These are phyloP conservation scores for Gelatoporia subvermispora DNA, from an alignment of 768 basidiomycete species.

Conservation along the genomic window DNA sequence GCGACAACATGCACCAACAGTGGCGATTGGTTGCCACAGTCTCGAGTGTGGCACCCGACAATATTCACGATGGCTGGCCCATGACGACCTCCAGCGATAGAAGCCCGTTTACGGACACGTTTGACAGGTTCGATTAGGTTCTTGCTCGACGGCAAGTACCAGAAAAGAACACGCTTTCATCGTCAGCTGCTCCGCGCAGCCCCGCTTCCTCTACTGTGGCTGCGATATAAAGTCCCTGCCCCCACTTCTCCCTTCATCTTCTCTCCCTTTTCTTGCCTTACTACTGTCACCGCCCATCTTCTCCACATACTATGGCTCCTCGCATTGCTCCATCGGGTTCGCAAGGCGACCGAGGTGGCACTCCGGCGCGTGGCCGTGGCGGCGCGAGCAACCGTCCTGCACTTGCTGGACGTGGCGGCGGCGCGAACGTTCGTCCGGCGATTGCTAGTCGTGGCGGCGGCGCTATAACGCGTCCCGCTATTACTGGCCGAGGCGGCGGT, in stretches of 20 bases:
- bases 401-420: constrained; percentile 9
- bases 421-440: too few species aligned
- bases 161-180: too few species aligned
- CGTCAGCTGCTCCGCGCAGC: background rate
- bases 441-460: constrained; percentile 12
- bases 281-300: too few species aligned
- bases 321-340: constrained; percentile 11
- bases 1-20: constrained; percentile 17
- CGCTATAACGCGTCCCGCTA: too few species aligned
- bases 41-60: too few species aligned
- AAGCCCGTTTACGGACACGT: too few species aligned
- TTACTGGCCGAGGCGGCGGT: constrained; percentile 22
- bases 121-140: too few species aligned
- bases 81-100: too few species aligned
- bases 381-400: too few species aligned
- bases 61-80: too few species aligned
- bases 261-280: background rate
- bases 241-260: background rate
- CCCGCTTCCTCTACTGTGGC: constrained; percentile 12
- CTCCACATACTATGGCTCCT: background rate
- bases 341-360: constrained; percentile 1
- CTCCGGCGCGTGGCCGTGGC: too few species aligned
- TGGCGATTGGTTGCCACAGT: constrained; percentile 2
- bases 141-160: too few species aligned
- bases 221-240: constrained; percentile 7